Base-by-base conservation (phyloP, 2,329 filamentous ascomycete species). In the Sclerotinia subarctica region DNA sequence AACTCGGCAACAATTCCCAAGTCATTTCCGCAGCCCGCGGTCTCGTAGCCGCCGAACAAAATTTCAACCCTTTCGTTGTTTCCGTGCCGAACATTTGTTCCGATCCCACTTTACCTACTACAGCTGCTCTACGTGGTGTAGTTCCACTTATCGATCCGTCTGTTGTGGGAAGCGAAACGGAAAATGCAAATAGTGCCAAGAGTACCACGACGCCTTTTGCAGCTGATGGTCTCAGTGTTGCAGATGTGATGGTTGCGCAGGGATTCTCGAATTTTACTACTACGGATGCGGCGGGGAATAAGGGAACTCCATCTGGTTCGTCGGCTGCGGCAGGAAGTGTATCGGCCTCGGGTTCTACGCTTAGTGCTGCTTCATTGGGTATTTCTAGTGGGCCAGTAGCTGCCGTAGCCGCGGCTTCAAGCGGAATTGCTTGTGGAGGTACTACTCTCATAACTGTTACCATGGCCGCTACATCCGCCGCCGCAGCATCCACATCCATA, bases 61-160 rank as follows among this genome's bases (percentile, higher is more conserved):
- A 91, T 83, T 90, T 90, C 81, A 91, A 91, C 81, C 87, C 87
- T 64, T 90, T 87, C 72, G 84, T 79, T 67, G 83, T 85, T 70
- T 80, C 80, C 74, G 82, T 86, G 46, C 88, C 86, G 24, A 86
- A 82, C 70, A 84, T 92, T 76, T 91, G 89, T 78, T 83, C 81
- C 49, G 87, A 91, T 71, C 79, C 87, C 2, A 80, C 82, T 35
- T 84, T 92, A 2, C 89, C 89, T 15, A 84, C 81, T 44, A 90
- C 86, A 10, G 78, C 79, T 32, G 82, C 82, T 67, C 85, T 91
- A 44, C 83, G 89, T 54, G 89, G 89, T 70, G 87, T 92, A 68
- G 82, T 90, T 5, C 88, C 89, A 35, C 81, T 89, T 21, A 84
- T 91, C 70, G 89, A 91, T 76, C 88, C 89, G 2, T 85, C 79